Base-by-base conservation (phyloP, 805 yeast species). In the Starmerella stellata region DNA sequence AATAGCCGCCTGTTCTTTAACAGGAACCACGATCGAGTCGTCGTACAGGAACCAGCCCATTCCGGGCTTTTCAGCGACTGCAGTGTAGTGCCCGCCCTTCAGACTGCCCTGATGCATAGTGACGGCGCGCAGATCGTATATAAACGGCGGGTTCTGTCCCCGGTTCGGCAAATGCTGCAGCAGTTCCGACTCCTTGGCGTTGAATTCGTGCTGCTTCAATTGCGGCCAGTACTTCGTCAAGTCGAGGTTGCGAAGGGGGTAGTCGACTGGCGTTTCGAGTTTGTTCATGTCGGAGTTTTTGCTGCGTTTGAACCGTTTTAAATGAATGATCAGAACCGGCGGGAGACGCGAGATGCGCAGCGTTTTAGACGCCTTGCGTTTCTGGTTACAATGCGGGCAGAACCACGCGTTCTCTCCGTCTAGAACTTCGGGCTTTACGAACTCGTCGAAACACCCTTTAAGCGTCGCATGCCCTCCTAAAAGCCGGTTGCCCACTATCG, bases 41-140 rank as follows among this genome's bases (percentile, higher is more conserved):
- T 83, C 94, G 56, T 75, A 83, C 44, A 74, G 70, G 50, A 79
- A 73, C 94, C 94, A 83, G 1, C 74, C 77, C 37, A 44, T 30
- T 52, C 57, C 54, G 20, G 73, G 74, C 50, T 80, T 80, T 52
- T 72, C 61, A 4, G 80, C 87, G 52, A 65, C 79, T 1, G 93
- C 62, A 0, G 95, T 85, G 57, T 85, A 85, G 57, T 85, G 95
- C 0, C 95, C 95, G 7, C 85, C 78, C 31, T 74, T 69, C 29
- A 85, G 63, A 30, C 78, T 74, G 11, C 95, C 95, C 44, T 61
- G 73, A 56, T 85, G 95, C 47, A 80, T 74, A 14, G 81, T 81
- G 1, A 83, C 93, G 0, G 79, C 93, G 51, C 70, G 77, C 18
- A 85, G 56, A 44, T 70, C 70, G 55, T 83, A 85, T 21, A 67